phyloP scores from a whole-genome alignment of 768 basidiomycete genomes.

The Crepidotus variabilis region DNA sequence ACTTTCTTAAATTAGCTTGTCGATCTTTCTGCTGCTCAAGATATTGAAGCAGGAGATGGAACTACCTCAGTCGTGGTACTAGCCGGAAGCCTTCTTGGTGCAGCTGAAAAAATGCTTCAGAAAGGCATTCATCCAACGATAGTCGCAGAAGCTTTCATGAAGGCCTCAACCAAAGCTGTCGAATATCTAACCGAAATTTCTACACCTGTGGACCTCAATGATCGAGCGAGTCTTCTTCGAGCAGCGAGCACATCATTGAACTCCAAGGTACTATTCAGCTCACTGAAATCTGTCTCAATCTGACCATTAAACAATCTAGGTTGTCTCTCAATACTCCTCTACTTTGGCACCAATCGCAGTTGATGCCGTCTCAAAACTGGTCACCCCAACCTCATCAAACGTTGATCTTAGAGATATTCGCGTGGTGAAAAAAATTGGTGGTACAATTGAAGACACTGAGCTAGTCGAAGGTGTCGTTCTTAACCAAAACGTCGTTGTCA shows the following conservation, averaged over 20 bases:
- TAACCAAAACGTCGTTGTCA: constrained; percentile 88
- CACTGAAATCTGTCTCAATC: neutral
- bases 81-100: constrained; percentile 88
- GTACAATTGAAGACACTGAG: constrained; percentile 98
- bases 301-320: constrained; percentile 43
- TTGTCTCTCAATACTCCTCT: constrained; percentile 98
- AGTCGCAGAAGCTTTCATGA: constrained; percentile 93
- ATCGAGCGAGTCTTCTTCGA: constrained; percentile 78
- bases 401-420: constrained; percentile 97
- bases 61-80: constrained; percentile 97
- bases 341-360: constrained; percentile 99
- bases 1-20: constrained; percentile 63
- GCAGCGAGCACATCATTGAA: constrained; percentile 95
- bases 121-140: constrained; percentile 99
- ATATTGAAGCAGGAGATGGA: constrained; percentile 97
- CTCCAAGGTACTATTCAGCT: constrained; percentile 69
- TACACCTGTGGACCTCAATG: constrained; percentile 85
- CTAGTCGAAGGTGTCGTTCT: constrained; percentile 96
- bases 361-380: constrained; percentile 88
- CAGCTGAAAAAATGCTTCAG: constrained; percentile 93
- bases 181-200: constrained; percentile 93
- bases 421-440: constrained; percentile 96
- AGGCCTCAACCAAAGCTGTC: constrained; percentile 88
- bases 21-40: constrained; percentile 96
- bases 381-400: constrained; percentile 85